Evolutionary conservation across 2,329 filamentous ascomycete species (phyloP).

Genomic region (Colletotrichum chrysophilum): DNA sequence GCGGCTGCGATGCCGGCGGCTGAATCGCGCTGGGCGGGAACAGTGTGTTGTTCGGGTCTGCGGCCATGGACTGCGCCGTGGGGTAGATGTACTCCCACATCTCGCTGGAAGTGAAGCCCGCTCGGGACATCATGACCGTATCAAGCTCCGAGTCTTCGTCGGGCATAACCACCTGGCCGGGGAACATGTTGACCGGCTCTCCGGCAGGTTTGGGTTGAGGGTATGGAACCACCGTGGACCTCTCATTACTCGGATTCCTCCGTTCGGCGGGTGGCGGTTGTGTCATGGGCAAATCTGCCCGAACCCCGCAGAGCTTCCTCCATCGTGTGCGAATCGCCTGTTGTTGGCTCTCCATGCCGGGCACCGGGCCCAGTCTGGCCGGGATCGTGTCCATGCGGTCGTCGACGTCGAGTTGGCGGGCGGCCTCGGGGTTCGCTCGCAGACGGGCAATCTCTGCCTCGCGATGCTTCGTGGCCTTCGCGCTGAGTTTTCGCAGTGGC

Average conservation of each 20-base stretch:
- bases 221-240: not conserved
- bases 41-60: slow-evolving; percentile 11
- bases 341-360: slow-evolving; percentile 50
- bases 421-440: slow-evolving; percentile 51
- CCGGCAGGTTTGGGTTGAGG: not conserved
- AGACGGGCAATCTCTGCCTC: slow-evolving; percentile 56
- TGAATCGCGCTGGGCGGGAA: not conserved
- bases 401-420: slow-evolving; percentile 52
- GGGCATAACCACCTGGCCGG: not conserved
- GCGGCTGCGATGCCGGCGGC: not conserved
- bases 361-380: slow-evolving; percentile 52
- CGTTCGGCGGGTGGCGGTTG: not conserved
- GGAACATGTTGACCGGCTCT: not conserved
- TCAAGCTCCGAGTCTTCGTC: not conserved
- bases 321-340: slow-evolving; percentile 55
- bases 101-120: slow-evolving; percentile 2
- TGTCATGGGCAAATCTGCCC: slow-evolving; percentile 31
- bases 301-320: slow-evolving; percentile 48
- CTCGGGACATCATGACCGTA: slow-evolving; percentile 19
- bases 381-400: slow-evolving; percentile 50
- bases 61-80: slow-evolving; percentile 10
- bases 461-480: slow-evolving; percentile 57
- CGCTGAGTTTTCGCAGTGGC: slow-evolving; percentile 59
- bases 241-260: not conserved
- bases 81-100: slow-evolving; percentile 23